phyloP scores from a whole-genome alignment of 768 basidiomycete genomes.

The Mycena alexandri region DNA sequence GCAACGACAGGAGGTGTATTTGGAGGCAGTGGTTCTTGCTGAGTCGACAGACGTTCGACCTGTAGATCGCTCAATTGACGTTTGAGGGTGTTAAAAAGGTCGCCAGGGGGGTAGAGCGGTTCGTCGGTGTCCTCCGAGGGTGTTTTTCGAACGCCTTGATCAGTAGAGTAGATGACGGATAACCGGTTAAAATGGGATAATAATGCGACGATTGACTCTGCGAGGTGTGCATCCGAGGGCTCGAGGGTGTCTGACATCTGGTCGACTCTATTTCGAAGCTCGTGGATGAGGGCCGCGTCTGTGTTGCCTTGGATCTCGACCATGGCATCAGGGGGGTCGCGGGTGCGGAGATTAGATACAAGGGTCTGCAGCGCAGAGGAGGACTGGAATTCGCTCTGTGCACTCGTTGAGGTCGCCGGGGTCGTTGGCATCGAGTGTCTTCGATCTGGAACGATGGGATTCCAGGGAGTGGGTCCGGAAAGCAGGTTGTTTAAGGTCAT shows the following conservation, averaged over 20 bases:
- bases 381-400: conserved; percentile 47
- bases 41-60: conserved; percentile 63
- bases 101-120: conserved; percentile 42
- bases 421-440: conserved; percentile 70
- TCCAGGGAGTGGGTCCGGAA: conserved; percentile 63
- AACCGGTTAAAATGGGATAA: conserved; percentile 77
- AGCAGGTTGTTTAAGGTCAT: conserved; percentile 81
- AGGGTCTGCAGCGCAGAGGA: conserved; percentile 72
- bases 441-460: conserved; percentile 69
- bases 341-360: conserved; percentile 70
- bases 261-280: conserved; percentile 70
- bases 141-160: conserved; percentile 3
- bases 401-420: conserved; percentile 49
- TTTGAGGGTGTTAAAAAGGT: conserved; percentile 71
- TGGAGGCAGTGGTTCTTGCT: conserved; percentile 50
- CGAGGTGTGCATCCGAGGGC: conserved; percentile 70
- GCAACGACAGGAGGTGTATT: conserved; percentile 60
- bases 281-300: conserved; percentile 68
- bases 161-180: conserved; percentile 55
- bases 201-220: conserved; percentile 76
- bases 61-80: conserved; percentile 79
- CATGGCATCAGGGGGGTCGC: conserved; percentile 59
- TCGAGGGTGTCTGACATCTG: conserved; percentile 57
- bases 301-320: conserved; percentile 56
- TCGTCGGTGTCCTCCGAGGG: conserved; percentile 24